Evolutionary conservation across 2,329 filamentous ascomycete genomes (phyloP).

Genomic region (Fusarium tuaranense): DNA sequence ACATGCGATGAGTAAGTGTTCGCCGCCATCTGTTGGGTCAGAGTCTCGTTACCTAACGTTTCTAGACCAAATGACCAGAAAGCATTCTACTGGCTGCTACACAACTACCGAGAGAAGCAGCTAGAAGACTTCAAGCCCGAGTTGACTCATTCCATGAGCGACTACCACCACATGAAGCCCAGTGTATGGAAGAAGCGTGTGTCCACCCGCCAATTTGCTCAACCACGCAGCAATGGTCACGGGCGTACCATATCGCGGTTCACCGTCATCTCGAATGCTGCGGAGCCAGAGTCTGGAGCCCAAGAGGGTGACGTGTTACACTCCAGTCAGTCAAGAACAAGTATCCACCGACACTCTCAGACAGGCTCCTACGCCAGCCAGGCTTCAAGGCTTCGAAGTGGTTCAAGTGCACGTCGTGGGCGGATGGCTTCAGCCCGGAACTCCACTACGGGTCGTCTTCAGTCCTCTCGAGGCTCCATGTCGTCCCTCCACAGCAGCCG

Average conservation of each 20-base stretch:
- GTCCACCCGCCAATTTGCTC: slow-evolving; percentile 70
- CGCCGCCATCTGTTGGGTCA: not conserved
- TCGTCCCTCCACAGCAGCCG: slow-evolving; percentile 62
- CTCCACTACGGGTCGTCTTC: slow-evolving; percentile 46
- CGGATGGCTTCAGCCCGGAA: slow-evolving; percentile 46
- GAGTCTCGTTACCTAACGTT: slow-evolving; percentile 36
- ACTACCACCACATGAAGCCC: slow-evolving; percentile 84
- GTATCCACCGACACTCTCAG: slow-evolving; percentile 69
- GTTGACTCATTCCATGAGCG: slow-evolving; percentile 86
- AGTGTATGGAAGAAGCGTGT: slow-evolving; percentile 68
- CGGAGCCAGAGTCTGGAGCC: slow-evolving; percentile 63
- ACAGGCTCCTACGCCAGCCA: slow-evolving; percentile 43
- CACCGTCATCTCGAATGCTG: slow-evolving; percentile 73
- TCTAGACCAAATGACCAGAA: slow-evolving; percentile 89
- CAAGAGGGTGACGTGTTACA: slow-evolving; percentile 73
- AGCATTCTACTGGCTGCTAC: slow-evolving; percentile 88
- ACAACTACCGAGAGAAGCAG: slow-evolving; percentile 85
- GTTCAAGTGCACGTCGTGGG: slow-evolving; percentile 49
- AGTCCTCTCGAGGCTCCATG: slow-evolving; percentile 57
- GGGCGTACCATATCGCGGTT: slow-evolving; percentile 70
- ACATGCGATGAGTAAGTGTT: slow-evolving; percentile 69
- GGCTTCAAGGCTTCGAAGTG: slow-evolving; percentile 50
- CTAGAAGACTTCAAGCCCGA: slow-evolving; percentile 88
- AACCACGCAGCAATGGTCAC: slow-evolving; percentile 58
- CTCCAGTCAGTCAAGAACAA: slow-evolving; percentile 73